Conservation (phyloP, 2,329 filamentous ascomycete genomes). For the Apiospora koreana region DNA sequence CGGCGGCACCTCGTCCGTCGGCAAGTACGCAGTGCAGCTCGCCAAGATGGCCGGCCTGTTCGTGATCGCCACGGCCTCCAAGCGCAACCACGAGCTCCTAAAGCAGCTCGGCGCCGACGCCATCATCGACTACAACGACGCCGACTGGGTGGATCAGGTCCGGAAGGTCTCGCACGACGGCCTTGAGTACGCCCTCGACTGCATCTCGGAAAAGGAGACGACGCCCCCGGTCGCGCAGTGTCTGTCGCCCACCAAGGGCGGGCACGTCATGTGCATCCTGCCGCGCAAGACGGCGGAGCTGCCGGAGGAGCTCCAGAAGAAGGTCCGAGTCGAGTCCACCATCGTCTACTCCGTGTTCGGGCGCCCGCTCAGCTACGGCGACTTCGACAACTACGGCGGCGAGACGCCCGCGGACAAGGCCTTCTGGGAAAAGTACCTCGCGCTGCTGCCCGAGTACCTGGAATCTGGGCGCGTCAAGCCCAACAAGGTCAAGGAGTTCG, state of each 20-base stretch:
- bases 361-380: conserved; percentile 22
- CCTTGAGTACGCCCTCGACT: conserved; percentile 31
- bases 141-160: conserved; percentile 53
- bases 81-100: conserved; percentile 27
- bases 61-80: conserved; percentile 29
- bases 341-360: conserved; percentile 35
- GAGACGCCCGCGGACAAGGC: conserved; percentile 31
- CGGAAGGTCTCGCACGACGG: conserved; percentile 65
- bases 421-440: conserved; percentile 34
- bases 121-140: conserved; percentile 40
- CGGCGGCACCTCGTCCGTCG: conserved; percentile 29
- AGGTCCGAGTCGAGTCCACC: conserved; percentile 32
- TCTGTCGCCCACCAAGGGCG: conserved; percentile 32
- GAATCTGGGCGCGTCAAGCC: conserved; percentile 31
- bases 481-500: conserved; percentile 29
- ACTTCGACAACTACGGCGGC: conserved; percentile 29
- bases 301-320: conserved; percentile 21
- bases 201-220: conserved; percentile 29
- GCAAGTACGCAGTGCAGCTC: conserved; percentile 30
- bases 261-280: conserved; percentile 27
- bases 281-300: conserved; percentile 22
- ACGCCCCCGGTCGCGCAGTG: conserved; percentile 23
- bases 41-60: conserved; percentile 27
- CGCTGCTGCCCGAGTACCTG: conserved; percentile 27
- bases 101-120: conserved; percentile 27